These are phyloP conservation scores for Russula lepida DNA, from an alignment of 768 basidiomycete species.

Conservation along the genomic window DNA sequence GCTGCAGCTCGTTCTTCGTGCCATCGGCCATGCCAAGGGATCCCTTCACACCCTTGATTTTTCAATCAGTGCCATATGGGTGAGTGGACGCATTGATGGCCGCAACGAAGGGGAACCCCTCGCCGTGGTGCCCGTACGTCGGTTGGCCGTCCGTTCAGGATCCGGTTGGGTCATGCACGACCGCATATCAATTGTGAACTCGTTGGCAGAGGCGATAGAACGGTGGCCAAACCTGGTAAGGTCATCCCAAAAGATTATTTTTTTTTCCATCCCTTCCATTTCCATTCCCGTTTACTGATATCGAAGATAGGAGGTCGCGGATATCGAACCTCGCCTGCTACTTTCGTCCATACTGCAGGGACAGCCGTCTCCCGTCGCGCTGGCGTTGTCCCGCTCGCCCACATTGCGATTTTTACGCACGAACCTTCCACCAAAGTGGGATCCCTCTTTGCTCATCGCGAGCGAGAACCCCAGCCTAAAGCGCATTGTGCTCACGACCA, in stretches of 20 bases:
- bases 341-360: background rate
- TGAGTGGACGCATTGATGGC: background rate
- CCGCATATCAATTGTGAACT: background rate
- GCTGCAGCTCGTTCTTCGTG: background rate
- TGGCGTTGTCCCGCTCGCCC: conserved; percentile 12
- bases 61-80: background rate
- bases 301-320: background rate
- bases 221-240: conserved; percentile 15
- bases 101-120: background rate
- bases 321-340: conserved; percentile 2
- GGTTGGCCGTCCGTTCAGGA: conserved; percentile 3
- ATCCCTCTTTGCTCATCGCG: conserved; percentile 3
- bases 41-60: conserved; percentile 15
- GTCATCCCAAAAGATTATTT: no score
- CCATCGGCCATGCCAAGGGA: conserved; percentile 3
- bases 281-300: background rate
- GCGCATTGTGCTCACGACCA: conserved; percentile 6
- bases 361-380: background rate
- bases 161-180: background rate
- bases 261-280: background rate
- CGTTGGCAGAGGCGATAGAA: conserved; percentile 1
- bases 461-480: conserved; percentile 8
- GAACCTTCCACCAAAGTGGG: conserved; percentile 1
- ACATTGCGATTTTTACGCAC: conserved; percentile 5
- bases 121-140: conserved; percentile 5